These are phyloP conservation scores for Protomyces macrosporus DNA, from an alignment of 1,139 yeast genomes.

Conservation along the genomic window DNA sequence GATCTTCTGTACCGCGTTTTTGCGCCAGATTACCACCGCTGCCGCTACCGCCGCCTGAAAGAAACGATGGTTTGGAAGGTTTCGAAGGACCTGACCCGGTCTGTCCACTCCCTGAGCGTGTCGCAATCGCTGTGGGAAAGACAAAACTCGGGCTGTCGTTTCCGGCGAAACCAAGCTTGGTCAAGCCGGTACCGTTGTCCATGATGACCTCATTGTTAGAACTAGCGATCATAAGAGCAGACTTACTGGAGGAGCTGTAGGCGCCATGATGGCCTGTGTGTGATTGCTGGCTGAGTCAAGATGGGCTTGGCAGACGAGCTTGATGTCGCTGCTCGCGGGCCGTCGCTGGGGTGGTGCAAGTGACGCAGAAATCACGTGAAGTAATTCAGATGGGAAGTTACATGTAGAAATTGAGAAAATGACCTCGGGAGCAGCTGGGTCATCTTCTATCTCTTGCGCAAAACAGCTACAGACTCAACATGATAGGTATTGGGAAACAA, in stretches of 20 bases:
- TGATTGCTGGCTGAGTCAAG: not conserved
- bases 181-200: constrained; percentile 88
- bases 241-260: constrained; percentile 59
- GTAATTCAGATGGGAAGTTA: not conserved
- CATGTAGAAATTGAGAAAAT: not conserved
- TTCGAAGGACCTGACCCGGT: constrained; percentile 33
- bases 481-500: constrained; percentile 98
- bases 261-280: constrained; percentile 5
- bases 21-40: constrained; percentile 47
- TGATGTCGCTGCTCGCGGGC: not conserved
- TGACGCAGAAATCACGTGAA: not conserved
- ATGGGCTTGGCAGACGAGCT: not conserved
- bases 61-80: constrained; percentile 37
- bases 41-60: constrained; percentile 33
- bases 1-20: constrained; percentile 88
- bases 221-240: not conserved
- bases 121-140: constrained; percentile 96
- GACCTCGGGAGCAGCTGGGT: not conserved
- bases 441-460: constrained; percentile 37
- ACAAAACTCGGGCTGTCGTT: constrained; percentile 96
- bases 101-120: constrained; percentile 48
- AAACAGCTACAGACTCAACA: constrained; percentile 75
- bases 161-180: constrained; percentile 97
- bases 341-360: not conserved
- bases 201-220: constrained; percentile 6